These are phyloP conservation scores for Pythium sp. DNA, from an alignment of 352 stramenopile species.

Conservation along the genomic window DNA sequence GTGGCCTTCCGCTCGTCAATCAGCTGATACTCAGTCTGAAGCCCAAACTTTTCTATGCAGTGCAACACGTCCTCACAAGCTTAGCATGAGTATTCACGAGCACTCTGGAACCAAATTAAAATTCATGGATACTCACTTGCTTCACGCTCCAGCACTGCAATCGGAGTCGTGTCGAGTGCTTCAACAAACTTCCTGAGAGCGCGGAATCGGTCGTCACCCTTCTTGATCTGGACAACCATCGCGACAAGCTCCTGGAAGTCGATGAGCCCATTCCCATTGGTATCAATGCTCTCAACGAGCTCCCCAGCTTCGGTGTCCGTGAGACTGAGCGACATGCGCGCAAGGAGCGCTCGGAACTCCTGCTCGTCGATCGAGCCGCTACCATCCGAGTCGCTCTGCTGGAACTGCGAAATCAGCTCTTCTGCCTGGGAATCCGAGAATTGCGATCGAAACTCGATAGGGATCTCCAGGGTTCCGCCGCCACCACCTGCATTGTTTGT, in stretches of 20 bases:
- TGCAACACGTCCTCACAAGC: background rate
- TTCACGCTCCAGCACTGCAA: conserved; percentile 63
- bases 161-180: conserved; percentile 54
- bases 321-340: conserved; percentile 44
- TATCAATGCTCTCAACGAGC: conserved; percentile 55
- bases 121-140: conserved; percentile 18
- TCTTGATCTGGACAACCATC: conserved; percentile 54
- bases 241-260: conserved; percentile 58
- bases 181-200: conserved; percentile 47
- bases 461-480: conserved; percentile 29
- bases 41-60: conserved; percentile 41
- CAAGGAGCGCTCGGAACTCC: conserved; percentile 61
- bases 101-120: background rate
- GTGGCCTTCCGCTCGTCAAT: conserved; percentile 46
- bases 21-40: conserved; percentile 47
- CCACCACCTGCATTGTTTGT: conserved; percentile 1
- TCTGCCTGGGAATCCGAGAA: conserved; percentile 53
- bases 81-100: background rate
- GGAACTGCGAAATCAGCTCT: conserved; percentile 63
- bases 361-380: conserved; percentile 61
- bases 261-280: conserved; percentile 54
- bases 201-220: conserved; percentile 44
- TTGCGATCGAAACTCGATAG: conserved; percentile 30
- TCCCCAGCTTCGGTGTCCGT: conserved; percentile 42
- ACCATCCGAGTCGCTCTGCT: conserved; percentile 46